Base-by-base conservation (phyloP, 2,329 filamentous ascomycete species). In the Cercospora sp. region DNA sequence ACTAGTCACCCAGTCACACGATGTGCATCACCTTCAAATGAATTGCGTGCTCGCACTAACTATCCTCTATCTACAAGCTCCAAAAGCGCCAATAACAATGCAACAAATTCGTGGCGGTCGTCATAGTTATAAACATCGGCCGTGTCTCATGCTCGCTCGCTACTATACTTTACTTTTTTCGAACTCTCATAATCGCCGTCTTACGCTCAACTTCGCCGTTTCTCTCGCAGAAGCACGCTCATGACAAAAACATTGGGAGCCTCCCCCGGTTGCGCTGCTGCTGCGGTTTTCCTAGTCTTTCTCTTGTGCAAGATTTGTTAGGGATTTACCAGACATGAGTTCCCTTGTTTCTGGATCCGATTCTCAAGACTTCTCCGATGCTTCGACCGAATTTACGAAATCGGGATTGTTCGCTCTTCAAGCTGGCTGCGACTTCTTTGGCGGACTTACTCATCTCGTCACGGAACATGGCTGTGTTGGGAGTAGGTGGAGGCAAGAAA, bases 291-390 rank as follows among this genome's bases (percentile, higher is more conserved):
- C n/a, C 13, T 7, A 5, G 13, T 13, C 12, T 39, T n/a, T n/a
- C n/a, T n/a, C n/a, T n/a, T n/a, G n/a, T n/a, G n/a, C n/a, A n/a
- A n/a, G n/a, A n/a, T n/a, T n/a, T n/a, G n/a, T n/a, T n/a, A 16
- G 13, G 20, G 48, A n/a, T 5, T 64, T 28, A 64, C 62, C 51
- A 58, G 28, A 64, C 62, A 33, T 59, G 62, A 20, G 51, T 59
- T n/a, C 62, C 62, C 51, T 48, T 58, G 18, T 5, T 48, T 23
- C 61, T 64, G 10, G 30, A 45, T 36, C 64, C 57, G 20, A 60
- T 51, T 26, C 53, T 36, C 39, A 72, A 26, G 9, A 72, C 63
- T n/a, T 63, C 66, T 31, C 67, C 53, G 51, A 72, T 70, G 57
- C 70, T 72, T 31, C 62, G 58, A n/a, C 65, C 51, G 51, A 70